Conservation (phyloP, 1,284 basidiomycete genomes). For the Gymnopus androsaceus region DNA sequence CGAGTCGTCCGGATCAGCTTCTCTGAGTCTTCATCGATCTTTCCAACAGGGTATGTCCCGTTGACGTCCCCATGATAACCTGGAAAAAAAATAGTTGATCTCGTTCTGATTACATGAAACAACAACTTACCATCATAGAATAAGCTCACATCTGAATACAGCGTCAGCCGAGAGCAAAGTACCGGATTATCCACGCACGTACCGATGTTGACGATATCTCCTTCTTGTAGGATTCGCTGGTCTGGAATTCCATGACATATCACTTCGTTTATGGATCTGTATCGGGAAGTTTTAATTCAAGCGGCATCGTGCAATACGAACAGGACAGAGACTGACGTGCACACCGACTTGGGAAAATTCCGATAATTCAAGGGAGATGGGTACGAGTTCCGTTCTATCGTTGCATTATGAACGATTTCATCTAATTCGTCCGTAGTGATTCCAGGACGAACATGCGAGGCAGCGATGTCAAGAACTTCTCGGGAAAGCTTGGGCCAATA, state of each 20-base stretch:
- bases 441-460: constrained; percentile 83
- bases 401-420: constrained; percentile 92
- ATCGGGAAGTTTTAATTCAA: background rate
- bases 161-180: constrained; percentile 15
- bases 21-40: constrained; percentile 79
- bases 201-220: constrained; percentile 95
- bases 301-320: background rate
- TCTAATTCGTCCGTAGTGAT: constrained; percentile 96
- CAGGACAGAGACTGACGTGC: constrained; percentile 68
- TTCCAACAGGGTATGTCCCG: constrained; percentile 87
- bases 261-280: constrained; percentile 89
- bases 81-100: constrained; percentile 26
- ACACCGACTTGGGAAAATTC: constrained; percentile 93
- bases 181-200: constrained; percentile 13
- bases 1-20: constrained; percentile 83
- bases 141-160: constrained; percentile 54
- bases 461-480: constrained; percentile 91
- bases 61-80: constrained; percentile 92
- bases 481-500: constrained; percentile 66
- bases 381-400: constrained; percentile 89
- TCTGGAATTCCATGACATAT: constrained; percentile 98
- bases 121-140: constrained; percentile 64
- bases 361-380: constrained; percentile 95
- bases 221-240: constrained; percentile 80
- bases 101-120: background rate